These are phyloP conservation scores for Leavenworthia alabamica DNA, from an alignment of 345 rosid species.

Conservation along the genomic window DNA sequence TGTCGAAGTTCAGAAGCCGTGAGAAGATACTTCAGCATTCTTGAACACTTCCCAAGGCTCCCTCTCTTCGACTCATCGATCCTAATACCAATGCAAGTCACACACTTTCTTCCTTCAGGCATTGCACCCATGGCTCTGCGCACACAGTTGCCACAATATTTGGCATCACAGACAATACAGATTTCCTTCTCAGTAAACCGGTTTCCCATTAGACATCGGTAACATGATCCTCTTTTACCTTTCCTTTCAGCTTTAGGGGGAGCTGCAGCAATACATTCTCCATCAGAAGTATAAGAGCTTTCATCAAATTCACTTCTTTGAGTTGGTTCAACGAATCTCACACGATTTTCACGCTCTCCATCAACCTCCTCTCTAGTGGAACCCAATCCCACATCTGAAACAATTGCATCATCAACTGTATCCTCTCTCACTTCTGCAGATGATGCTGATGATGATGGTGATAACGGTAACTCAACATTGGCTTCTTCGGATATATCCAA, in stretches of 20 bases:
- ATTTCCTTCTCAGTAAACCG: constrained; percentile 61
- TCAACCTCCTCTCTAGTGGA: constrained; percentile 34
- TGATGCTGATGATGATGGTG: constrained; percentile 14
- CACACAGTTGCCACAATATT: constrained; percentile 62
- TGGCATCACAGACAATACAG: constrained; percentile 84
- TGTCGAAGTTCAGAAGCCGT: constrained; percentile 43
- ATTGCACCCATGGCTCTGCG: constrained; percentile 79
- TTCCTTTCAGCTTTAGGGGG: constrained; percentile 48
- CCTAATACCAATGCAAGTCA: constrained; percentile 58
- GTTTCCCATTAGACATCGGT: constrained; percentile 60
- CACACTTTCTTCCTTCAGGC: constrained; percentile 93
- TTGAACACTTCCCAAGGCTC: constrained; percentile 54
- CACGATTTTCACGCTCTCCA: constrained; percentile 28
- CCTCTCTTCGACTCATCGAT: constrained; percentile 53
- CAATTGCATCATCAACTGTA: background rate
- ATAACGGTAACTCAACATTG: constrained; percentile 3
- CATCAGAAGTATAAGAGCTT: constrained; percentile 34
- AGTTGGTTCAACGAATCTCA: constrained; percentile 54
- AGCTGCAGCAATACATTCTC: constrained; percentile 29
- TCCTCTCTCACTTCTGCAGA: constrained; percentile 3
- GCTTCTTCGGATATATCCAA: constrained; percentile 20
- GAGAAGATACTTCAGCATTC: constrained; percentile 52
- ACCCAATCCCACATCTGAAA: constrained; percentile 28
- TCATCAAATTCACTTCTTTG: constrained; percentile 29
- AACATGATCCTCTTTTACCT: constrained; percentile 71